phyloP scores from a whole-genome alignment of 768 basidiomycete species.

The Pholiota microspora region DNA sequence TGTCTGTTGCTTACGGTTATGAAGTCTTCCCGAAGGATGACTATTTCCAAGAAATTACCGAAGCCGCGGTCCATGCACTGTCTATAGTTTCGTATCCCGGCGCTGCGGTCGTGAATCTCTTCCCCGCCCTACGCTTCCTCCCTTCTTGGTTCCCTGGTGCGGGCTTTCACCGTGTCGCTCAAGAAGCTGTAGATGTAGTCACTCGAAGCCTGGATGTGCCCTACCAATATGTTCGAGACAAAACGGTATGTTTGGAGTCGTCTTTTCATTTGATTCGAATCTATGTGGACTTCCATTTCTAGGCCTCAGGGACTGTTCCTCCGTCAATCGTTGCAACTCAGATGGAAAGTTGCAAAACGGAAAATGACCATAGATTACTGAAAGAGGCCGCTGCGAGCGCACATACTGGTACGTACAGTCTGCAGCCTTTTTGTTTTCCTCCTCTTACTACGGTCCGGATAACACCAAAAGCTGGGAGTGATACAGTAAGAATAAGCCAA shows the following conservation, averaged over 20 bases:
- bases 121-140: constrained; percentile 12
- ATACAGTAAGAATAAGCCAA: neutral
- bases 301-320: neutral
- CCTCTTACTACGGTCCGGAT: too few species aligned
- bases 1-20: constrained; percentile 13
- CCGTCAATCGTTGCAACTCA: neutral
- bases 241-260: neutral
- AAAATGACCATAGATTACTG: neutral
- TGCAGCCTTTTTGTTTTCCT: too few species aligned
- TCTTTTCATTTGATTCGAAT: neutral
- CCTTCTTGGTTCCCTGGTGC: constrained; percentile 18
- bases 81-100: constrained; percentile 10
- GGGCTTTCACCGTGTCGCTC: constrained; percentile 4
- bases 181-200: neutral
- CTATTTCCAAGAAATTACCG: constrained; percentile 1
- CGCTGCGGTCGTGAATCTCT: constrained; percentile 9
- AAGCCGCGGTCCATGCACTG: constrained; percentile 6
- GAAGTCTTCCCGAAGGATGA: constrained; percentile 5
- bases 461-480: neutral
- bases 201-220: neutral
- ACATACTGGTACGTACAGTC: neutral
- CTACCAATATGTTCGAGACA: neutral
- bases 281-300: neutral
- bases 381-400: neutral
- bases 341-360: neutral